Conservation (phyloP, 2,329 filamentous ascomycete genomes). For the Pseudogymnoascus sp. region DNA sequence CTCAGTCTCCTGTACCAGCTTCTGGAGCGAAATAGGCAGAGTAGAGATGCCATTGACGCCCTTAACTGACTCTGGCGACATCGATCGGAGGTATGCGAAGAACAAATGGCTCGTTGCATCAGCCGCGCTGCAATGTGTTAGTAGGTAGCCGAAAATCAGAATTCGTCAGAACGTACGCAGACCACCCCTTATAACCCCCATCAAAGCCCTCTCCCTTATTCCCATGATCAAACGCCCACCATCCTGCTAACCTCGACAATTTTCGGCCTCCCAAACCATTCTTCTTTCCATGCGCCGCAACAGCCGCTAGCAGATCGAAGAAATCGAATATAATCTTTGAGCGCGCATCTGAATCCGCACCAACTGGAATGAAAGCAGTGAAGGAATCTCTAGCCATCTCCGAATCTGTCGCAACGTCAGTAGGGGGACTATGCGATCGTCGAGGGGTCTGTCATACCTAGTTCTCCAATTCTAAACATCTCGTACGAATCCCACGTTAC, state of each 20-base stretch:
- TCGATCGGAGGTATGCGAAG: conserved; percentile 89
- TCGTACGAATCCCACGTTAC: conserved; percentile 98
- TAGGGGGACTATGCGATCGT: conserved; percentile 9
- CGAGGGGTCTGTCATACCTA: conserved; percentile 50
- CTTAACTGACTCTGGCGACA: conserved; percentile 68
- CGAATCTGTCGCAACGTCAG: conserved; percentile 57
- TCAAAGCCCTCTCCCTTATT: conserved; percentile 90
- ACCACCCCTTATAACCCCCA: conserved; percentile 85
- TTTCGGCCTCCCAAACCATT: conserved; percentile 93
- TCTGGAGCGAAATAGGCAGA: conserved; percentile 84
- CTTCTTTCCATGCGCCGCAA: conserved; percentile 85
- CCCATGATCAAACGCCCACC: conserved; percentile 95
- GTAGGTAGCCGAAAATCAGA: background rate
- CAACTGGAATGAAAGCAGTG: conserved; percentile 90
- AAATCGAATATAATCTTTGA: conserved; percentile 91
- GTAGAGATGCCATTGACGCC: conserved; percentile 72
- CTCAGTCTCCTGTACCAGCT: conserved; percentile 83
- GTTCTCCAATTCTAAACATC: conserved; percentile 88
- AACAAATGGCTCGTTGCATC: conserved; percentile 96
- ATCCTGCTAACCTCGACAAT: conserved; percentile 87
- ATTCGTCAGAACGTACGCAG: conserved; percentile 47
- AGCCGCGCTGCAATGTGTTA: conserved; percentile 57
- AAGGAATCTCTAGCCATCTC: conserved; percentile 88
- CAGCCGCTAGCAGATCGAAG: conserved; percentile 84
- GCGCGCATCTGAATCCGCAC: conserved; percentile 78